Evolutionary conservation across 495 filamentous ascomycete species (phyloP), one percentile per base, ranked within the genome.

Genomic region (Penicillium argentinense): DNA sequence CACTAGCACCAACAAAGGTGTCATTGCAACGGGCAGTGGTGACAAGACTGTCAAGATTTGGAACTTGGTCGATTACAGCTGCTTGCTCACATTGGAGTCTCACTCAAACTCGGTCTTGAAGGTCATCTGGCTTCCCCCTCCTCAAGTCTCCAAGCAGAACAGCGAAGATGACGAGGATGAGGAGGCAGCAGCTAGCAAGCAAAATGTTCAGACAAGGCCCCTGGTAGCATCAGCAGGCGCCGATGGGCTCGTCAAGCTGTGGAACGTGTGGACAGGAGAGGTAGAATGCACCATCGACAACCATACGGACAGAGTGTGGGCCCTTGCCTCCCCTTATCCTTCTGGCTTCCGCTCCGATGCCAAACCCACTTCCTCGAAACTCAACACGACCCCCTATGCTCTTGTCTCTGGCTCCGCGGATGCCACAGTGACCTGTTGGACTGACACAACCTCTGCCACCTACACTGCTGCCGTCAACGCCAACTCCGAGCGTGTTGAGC

Each of bases 21-120:
- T 95, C 44, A 75, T 95, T 12, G 75, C 91, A 5, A 97, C 93
- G 0, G 95, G 88, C 12, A 90, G 86, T 44, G 93, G 90, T 45
- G 93, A 99, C 68, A 96, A 95, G 64, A 96, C 89, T 0, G 80
- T 99, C 54, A 95, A 96, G 65, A 78, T 99, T 12, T 99, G 95
- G 95, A 96, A 81, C 67, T 72, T 97, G 39, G 77, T 84, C 3
- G 92, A 97, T 64, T 99, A 95, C 63, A 90, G 82, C 59, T 99
- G 93, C 65, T 68, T 99, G 11, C 76, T 89, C 36, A 97, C 93
- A 0, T 89, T 99, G 49, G 93, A 99, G 67, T 93, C 95, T 1
- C 93, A 99, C 66, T 91, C 89, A 5, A 91, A 96, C 63, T 95
- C 86, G 63, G 88, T 97, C 6, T 80, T 97, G 33, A 97, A 97